Evolutionary conservation across 352 stramenopile genomes (phyloP).

Genomic region (Phytophthora syringae): DNA sequence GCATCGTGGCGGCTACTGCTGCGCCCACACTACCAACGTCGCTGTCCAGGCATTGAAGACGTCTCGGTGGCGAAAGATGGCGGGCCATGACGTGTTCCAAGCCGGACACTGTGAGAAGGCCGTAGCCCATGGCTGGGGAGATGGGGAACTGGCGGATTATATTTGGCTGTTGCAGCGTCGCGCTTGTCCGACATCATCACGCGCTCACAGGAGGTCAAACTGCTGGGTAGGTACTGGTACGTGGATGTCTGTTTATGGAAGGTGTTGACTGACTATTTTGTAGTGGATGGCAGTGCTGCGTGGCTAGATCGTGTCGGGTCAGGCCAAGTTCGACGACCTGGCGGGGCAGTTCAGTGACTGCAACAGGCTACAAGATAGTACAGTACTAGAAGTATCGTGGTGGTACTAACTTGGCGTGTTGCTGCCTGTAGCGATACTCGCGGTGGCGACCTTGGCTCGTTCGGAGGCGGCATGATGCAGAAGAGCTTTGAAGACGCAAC

Average conservation of each 20-base stretch:
- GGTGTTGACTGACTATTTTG: background rate
- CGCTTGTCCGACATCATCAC: conserved; percentile 93
- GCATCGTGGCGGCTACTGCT: too few relatives aligned
- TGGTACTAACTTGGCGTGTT: background rate
- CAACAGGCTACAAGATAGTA: conserved; percentile 44
- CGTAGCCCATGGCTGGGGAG: too few relatives aligned
- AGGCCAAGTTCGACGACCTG: conserved; percentile 83
- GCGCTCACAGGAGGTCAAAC: conserved; percentile 85
- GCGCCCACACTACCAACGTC: too few relatives aligned
- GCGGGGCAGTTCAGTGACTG: conserved; percentile 87
- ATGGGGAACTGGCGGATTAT: background rate
- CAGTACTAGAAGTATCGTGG: background rate
- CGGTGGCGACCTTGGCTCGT: conserved; percentile 92
- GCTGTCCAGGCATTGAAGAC: too few relatives aligned
- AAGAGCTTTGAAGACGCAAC: conserved; percentile 92
- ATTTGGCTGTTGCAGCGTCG: conserved; percentile 50
- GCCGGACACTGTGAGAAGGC: too few relatives aligned
- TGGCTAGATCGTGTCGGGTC: conserved; percentile 77
- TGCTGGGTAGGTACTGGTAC: conserved; percentile 69
- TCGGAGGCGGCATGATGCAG: conserved; percentile 91
- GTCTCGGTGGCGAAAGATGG: too few relatives aligned
- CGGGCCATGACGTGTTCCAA: too few relatives aligned
- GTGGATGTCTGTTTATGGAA: background rate
- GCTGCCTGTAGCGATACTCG: conserved; percentile 55
- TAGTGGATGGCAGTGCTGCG: conserved; percentile 54